phyloP scores from a whole-genome alignment of 2,329 filamentous ascomycete species.

The Fusarium sp. region DNA sequence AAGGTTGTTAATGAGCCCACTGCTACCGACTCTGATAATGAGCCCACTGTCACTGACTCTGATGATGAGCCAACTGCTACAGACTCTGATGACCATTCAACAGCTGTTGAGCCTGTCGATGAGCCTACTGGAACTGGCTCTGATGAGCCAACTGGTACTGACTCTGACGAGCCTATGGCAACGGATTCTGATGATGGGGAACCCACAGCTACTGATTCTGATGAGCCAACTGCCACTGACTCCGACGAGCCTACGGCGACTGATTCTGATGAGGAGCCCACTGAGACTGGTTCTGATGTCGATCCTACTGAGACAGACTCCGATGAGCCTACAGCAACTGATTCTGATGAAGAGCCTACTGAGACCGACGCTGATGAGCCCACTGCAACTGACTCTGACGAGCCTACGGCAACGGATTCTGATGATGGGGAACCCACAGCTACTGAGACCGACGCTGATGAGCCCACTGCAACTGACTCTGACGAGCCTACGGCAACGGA shows the following conservation, averaged over 20 bases:
- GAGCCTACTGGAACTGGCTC: neutral
- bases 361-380: neutral
- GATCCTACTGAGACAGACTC: neutral
- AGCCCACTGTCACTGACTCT: neutral
- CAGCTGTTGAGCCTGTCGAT: too few relatives aligned
- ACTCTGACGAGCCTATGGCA: neutral
- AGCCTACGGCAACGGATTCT: too few relatives aligned
- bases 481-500: too few relatives aligned
- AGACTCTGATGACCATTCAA: neutral
- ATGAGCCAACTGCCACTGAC: neutral
- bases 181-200: neutral
- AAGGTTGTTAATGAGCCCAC: neutral
- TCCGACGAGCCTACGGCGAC: neutral
- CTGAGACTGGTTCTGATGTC: too few relatives aligned
- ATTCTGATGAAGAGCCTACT: neutral
- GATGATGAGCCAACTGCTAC: too few relatives aligned
- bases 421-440: too few relatives aligned
- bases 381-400: neutral
- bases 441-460: too few relatives aligned
- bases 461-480: neutral
- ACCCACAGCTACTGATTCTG: neutral
- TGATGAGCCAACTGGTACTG: too few relatives aligned
- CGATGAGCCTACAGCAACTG: too few relatives aligned
- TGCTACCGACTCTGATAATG: too few relatives aligned
- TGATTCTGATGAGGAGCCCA: too few relatives aligned